phyloP scores from a whole-genome alignment of 2,329 filamentous ascomycete genomes.

The Pezicula carpinea region DNA sequence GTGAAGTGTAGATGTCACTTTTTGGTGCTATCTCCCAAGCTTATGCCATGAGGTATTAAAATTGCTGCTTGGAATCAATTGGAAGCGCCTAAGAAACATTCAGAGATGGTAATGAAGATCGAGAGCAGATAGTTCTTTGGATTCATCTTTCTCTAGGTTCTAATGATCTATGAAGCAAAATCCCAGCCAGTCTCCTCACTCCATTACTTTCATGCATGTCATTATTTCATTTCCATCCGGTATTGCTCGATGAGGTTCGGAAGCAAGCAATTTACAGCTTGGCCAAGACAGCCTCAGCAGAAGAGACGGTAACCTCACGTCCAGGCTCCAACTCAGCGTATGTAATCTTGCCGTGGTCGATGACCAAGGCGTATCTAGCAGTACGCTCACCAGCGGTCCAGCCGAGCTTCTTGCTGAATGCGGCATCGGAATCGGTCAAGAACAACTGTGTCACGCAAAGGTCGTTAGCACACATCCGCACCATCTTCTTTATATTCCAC shows the following conservation, averaged over 20 bases:
- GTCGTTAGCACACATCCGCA: neutral
- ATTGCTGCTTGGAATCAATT: no score
- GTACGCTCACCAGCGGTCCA: slow-evolving; percentile 60
- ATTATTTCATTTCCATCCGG: no score
- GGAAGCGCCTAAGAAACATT: no score
- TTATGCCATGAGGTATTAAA: no score
- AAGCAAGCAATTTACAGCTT: slow-evolving; percentile 18
- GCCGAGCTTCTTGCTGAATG: slow-evolving; percentile 61
- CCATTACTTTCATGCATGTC: neutral
- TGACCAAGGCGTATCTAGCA: slow-evolving; percentile 60
- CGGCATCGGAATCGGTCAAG: slow-evolving; percentile 58
- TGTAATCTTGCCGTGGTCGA: slow-evolving; percentile 63
- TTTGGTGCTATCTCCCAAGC: no score
- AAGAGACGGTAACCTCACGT: slow-evolving; percentile 24
- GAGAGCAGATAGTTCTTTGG: no score
- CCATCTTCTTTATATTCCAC: neutral
- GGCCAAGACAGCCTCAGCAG: slow-evolving; percentile 27
- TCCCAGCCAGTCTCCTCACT: no score
- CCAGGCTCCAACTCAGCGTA: slow-evolving; percentile 60
- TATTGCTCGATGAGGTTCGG: no score
- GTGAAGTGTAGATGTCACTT: no score
- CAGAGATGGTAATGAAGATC: no score
- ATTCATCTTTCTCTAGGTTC: no score
- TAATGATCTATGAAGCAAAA: no score
- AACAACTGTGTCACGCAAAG: slow-evolving; percentile 45